Percentiles rank a stretch among this genome's conserved stretches.
phyloP scores from a whole-genome alignment of 768 basidiomycete genomes.

The Boletellus sp. region DNA sequence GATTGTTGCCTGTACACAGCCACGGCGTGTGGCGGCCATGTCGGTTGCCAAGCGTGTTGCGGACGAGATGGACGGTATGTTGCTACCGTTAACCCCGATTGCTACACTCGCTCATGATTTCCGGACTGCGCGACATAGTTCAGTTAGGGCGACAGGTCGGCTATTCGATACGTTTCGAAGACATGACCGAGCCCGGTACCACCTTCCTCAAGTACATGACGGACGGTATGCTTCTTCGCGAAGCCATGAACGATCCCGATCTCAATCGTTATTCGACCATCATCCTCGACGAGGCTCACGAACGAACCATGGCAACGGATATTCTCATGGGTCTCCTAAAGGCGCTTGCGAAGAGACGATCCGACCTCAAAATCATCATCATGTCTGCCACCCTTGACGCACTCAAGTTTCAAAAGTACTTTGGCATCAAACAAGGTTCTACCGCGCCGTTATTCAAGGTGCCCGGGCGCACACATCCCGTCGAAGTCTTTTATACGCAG shows the following conservation, averaged over 20 bases:
- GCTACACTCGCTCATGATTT: slow-evolving; percentile 2
- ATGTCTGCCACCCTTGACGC: slow-evolving; percentile 99
- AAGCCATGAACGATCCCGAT: slow-evolving; percentile 95
- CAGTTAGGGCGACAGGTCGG: slow-evolving; percentile 92
- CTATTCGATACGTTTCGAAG: slow-evolving; percentile 98
- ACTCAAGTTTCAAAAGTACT: slow-evolving; percentile 95
- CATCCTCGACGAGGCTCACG: slow-evolving; percentile 98
- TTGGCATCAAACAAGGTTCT: slow-evolving; percentile 43
- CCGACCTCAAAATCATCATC: slow-evolving; percentile 94
- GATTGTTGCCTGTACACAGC: slow-evolving; percentile 95
- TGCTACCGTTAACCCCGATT: not conserved
- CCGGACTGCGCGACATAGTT: slow-evolving; percentile 46
- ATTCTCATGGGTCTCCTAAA: slow-evolving; percentile 98
- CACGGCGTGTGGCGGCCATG: slow-evolving; percentile 95
- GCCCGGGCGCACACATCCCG: slow-evolving; percentile 90
- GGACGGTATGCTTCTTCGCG: slow-evolving; percentile 97
- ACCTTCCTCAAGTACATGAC: slow-evolving; percentile 99
- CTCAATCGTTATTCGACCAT: slow-evolving; percentile 92
- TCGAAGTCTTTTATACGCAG: slow-evolving; percentile 92
- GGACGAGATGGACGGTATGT: slow-evolving; percentile 96
- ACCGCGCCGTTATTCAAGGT: slow-evolving; percentile 83
- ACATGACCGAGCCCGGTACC: slow-evolving; percentile 72
- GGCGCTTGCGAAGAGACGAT: slow-evolving; percentile 68
- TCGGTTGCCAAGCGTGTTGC: slow-evolving; percentile 97
- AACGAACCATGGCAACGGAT: slow-evolving; percentile 95